A percentile compares a stretch with the other conserved stretches of the same genome.
phyloP scores from a whole-genome alignment of 2,329 filamentous ascomycete species.

The Colletotrichum sp. region DNA sequence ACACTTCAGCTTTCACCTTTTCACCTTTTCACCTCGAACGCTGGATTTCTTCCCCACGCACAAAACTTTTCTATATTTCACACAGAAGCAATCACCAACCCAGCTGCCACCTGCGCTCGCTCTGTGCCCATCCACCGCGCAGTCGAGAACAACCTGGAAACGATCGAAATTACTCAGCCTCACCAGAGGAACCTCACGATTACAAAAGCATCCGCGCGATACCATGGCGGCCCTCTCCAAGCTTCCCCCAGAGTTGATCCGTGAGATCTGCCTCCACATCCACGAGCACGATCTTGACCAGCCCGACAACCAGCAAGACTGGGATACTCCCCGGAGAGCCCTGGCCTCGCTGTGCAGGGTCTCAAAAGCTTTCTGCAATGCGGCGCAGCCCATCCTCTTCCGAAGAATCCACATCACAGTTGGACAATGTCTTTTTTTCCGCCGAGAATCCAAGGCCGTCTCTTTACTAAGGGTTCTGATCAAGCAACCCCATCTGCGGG shows the following conservation, averaged over 20 bases:
- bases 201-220: not conserved
- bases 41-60: not conserved
- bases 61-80: not conserved
- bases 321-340: rapidly evolving
- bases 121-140: not conserved
- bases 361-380: not conserved
- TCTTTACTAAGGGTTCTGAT: not conserved
- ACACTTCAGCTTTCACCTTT: not conserved
- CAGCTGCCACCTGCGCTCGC: not conserved
- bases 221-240: not conserved
- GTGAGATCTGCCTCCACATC: not conserved
- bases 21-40: not conserved
- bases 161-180: not conserved
- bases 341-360: not conserved
- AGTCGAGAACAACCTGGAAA: not conserved
- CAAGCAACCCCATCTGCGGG: not conserved
- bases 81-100: not conserved
- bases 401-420: not conserved
- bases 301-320: not conserved
- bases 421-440: no score
- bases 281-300: not conserved
- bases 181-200: not conserved
- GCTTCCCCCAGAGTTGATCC: not conserved
- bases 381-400: not conserved
- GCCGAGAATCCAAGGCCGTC: no score